Conservation (phyloP, 2,329 filamentous ascomycete species). For the Xylaria sp. region DNA sequence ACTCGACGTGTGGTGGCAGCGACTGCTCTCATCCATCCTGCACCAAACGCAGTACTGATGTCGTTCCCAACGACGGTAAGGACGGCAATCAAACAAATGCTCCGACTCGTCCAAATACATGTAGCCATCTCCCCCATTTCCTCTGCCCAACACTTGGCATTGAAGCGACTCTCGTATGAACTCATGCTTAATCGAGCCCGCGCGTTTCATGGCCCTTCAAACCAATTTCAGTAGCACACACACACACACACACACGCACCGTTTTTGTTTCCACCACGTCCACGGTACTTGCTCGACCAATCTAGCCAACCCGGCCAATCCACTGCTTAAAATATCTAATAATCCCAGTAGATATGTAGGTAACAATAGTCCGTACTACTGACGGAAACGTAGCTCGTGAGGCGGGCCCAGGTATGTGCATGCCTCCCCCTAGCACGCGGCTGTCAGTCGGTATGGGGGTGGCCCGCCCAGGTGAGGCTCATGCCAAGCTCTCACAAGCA, state of each 20-base stretch:
- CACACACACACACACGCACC: not conserved
- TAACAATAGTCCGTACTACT: not conserved
- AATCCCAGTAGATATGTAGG: too few species aligned
- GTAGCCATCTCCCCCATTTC: not conserved
- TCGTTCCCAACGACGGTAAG: conserved; percentile 14
- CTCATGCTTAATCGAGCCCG: not conserved
- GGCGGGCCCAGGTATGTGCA: not conserved
- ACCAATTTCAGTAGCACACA: not conserved
- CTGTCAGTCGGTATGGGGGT: conserved; percentile 4
- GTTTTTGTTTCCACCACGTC: not conserved
- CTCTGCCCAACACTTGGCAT: not conserved
- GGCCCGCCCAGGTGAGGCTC: conserved; percentile 19
- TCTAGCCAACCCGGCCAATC: not conserved
- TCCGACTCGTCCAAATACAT: conserved; percentile 16
- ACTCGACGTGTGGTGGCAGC: too few species aligned
- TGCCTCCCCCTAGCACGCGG: not conserved
- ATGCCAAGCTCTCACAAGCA: conserved; percentile 22
- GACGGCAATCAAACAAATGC: conserved; percentile 18
- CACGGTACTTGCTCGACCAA: not conserved
- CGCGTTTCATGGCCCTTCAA: too few species aligned
- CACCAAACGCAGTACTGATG: conserved; percentile 10
- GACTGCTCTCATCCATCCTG: too few species aligned
- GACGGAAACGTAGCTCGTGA: not conserved
- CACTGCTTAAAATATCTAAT: not conserved
- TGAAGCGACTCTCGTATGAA: not conserved